Percentiles rank a stretch among this genome's conserved stretches.
Evolutionary conservation across 2,329 filamentous ascomycete species (phyloP).

Genomic region (Arthroderma sp.): DNA sequence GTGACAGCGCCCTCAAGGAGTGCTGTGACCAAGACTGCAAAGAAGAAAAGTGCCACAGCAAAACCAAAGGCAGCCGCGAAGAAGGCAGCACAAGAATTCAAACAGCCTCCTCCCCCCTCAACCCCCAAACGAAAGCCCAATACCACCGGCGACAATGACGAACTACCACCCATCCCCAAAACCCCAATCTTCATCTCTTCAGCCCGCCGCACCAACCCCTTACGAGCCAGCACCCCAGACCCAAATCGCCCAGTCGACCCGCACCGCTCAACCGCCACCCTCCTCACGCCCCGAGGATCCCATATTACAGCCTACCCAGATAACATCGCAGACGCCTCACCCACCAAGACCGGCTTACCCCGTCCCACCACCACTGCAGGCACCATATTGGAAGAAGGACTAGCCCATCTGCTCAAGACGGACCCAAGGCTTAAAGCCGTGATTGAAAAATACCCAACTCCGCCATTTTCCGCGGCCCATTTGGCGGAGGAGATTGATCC

Average conservation of each 20-base stretch:
- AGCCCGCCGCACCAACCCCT: conserved; percentile 28
- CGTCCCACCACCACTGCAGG: conserved; percentile 48
- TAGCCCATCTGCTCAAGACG: conserved; percentile 56
- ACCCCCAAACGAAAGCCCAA: conserved; percentile 22
- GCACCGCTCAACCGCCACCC: conserved; percentile 34
- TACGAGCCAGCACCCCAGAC: conserved; percentile 16
- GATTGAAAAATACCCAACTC: conserved; percentile 62
- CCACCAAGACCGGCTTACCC: conserved; percentile 25
- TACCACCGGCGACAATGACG: conserved; percentile 26
- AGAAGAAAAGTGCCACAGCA: conserved; percentile 4
- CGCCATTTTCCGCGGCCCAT: conserved; percentile 66
- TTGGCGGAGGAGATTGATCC: conserved; percentile 79
- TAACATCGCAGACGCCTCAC: conserved; percentile 24
- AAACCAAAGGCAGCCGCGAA: conserved; percentile 5
- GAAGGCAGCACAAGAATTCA: conserved; percentile 4
- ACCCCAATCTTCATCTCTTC: conserved; percentile 37
- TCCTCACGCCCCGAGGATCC: conserved; percentile 36
- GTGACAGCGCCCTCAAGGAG: conserved; percentile 12
- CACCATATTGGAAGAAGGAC: conserved; percentile 61
- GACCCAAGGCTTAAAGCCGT: conserved; percentile 60
- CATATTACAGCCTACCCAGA: conserved; percentile 36
- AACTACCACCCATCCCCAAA: conserved; percentile 35
- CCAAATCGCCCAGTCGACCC: conserved; percentile 34
- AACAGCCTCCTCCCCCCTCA: conserved; percentile 13
- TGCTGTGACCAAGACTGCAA: conserved; percentile 3